Evolutionary conservation across 345 rosid species (phyloP).

Genomic region (Corchorus capsularis): DNA sequence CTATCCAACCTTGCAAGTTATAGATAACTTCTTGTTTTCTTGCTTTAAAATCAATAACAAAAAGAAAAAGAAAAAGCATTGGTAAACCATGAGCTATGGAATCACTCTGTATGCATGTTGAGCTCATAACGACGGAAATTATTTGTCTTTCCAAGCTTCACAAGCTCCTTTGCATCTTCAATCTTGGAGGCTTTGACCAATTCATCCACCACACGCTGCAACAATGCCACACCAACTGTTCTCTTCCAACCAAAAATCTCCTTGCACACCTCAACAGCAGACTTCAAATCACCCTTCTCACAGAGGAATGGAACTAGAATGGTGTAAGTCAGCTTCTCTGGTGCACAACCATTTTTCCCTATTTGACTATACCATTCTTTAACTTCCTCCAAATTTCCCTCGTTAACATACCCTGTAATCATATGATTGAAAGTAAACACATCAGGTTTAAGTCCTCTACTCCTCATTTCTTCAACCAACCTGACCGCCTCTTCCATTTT

Average conservation of each 20-base stretch:
- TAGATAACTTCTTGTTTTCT: background rate
- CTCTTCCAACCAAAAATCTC: slow-evolving; percentile 33
- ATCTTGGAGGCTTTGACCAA: slow-evolving; percentile 50
- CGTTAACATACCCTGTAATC: slow-evolving; percentile 50
- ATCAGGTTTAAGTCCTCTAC: slow-evolving; percentile 46
- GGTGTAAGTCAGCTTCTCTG: slow-evolving; percentile 41
- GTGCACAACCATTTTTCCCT: slow-evolving; percentile 31
- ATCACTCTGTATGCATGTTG: slow-evolving; percentile 33
- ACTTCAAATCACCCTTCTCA: slow-evolving; percentile 54
- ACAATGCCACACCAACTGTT: slow-evolving; percentile 35
- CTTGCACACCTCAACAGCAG: slow-evolving; percentile 51
- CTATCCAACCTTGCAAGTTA: background rate
- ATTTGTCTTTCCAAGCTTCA: slow-evolving; percentile 47
- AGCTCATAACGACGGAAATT: slow-evolving; percentile 40
- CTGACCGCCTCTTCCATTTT: slow-evolving; percentile 47
- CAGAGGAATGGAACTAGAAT: slow-evolving; percentile 47
- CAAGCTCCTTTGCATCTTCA: slow-evolving; percentile 61
- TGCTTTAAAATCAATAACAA: no score
- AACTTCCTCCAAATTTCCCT: slow-evolving; percentile 46
- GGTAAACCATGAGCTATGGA: background rate
- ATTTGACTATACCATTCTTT: slow-evolving; percentile 56
- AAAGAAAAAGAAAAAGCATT: background rate
- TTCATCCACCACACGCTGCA: slow-evolving; percentile 55
- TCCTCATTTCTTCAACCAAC: slow-evolving; percentile 47
- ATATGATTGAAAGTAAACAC: slow-evolving; percentile 55